These are phyloP conservation scores for Tolypocladium tundrense DNA, from an alignment of 2,329 filamentous ascomycete species.

Conservation along the genomic window DNA sequence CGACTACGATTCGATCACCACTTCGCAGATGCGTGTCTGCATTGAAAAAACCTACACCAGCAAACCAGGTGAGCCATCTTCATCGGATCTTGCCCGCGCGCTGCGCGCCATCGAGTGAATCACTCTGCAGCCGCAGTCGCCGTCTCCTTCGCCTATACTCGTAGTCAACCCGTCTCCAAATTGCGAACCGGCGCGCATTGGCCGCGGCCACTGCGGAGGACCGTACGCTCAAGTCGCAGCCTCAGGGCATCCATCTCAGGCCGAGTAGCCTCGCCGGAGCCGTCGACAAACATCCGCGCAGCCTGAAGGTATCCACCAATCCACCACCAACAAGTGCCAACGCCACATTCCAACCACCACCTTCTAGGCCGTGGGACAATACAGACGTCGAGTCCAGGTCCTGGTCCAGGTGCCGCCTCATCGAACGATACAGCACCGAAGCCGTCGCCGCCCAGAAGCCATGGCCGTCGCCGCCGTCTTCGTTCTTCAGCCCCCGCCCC, in stretches of 20 bases:
- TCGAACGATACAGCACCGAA: neutral
- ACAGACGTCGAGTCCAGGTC: neutral
- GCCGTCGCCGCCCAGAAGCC: neutral
- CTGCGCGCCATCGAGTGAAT: neutral
- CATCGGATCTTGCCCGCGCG: too few species aligned
- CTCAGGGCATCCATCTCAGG: neutral
- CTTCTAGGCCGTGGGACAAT: neutral
- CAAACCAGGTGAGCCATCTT: too few species aligned
- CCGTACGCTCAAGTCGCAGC: neutral
- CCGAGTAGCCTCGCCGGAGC: neutral
- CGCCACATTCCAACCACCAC: neutral
- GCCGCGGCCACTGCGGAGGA: neutral
- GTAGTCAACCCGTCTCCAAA: neutral
- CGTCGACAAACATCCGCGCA: neutral
- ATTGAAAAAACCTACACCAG: too few species aligned
- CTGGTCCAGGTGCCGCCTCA: neutral
- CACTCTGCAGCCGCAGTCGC: neutral
- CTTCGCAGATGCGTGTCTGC: too few species aligned
- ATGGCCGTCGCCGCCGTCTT: neutral
- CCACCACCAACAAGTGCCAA: neutral
- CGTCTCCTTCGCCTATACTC: too few species aligned
- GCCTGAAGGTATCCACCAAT: neutral
- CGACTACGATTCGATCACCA: too few species aligned
- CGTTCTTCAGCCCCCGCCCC: neutral
- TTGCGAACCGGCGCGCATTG: neutral